Base-by-base conservation (phyloP, 2,329 filamentous ascomycete species). In the Lizonia empirigonia region DNA sequence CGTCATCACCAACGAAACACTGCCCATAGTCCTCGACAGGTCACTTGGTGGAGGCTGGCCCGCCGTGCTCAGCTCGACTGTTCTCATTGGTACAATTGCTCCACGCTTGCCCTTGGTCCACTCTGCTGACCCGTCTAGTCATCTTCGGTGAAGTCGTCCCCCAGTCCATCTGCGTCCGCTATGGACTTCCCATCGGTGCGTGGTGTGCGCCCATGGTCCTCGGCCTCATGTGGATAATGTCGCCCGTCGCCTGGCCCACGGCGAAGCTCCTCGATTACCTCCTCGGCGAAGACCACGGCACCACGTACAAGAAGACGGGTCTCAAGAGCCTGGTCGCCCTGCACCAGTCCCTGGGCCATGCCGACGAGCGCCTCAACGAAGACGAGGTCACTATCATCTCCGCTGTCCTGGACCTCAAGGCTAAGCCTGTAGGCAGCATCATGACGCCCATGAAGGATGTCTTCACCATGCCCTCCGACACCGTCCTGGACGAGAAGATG, bases 391-490 rank as follows among this genome's bases (percentile, higher is more conserved):
- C 94, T 53, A 99, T 99, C 72, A 99, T 99, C 74, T 96, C 90
- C 60, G 93, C 94, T 29, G 94, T 97, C 12, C 78, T 99, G 50
- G 94, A 99, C 70, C 80, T 99, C 60, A 99, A 97, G 77, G 92
- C 94, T 62, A 99, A 99, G 77, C 82, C 93, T 0, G 92, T 99
- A 6, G 91, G 90, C 35, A 89, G 85, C 68, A 96, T 99, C 69
- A 99, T 99, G 94, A 99, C 95, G 0, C 94, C 94, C 1, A 97
- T 99, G 89, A 86, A 90, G 36, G 92, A 99, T 69, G 94, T 97
- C 39, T 99, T 96, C 70, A 93, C 89, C 55, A 90, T 99, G 85
- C 91, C 91, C n/a, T 89, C 93, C 42, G 92, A 99, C 67, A 94
- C 93, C 4, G 81, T 97, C 2, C 77, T 99, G 50, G 91, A 99